phyloP scores from a whole-genome alignment of 345 rosid genomes.

The Lepidium didymum region DNA sequence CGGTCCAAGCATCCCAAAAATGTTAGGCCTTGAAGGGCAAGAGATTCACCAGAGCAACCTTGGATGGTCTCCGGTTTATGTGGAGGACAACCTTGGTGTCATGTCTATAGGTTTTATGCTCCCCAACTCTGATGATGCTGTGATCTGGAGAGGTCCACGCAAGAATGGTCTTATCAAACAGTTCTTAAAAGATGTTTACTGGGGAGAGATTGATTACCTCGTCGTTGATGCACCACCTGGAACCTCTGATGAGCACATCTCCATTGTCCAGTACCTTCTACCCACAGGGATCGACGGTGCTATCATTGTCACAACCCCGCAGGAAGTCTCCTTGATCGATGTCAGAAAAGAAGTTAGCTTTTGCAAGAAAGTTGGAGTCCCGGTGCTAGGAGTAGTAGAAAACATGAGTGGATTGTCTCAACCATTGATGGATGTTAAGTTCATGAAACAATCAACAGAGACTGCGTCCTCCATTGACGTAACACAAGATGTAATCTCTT shows the following conservation, averaged over 20 bases:
- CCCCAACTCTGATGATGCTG: constrained; percentile 88
- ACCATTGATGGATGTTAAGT: constrained; percentile 56
- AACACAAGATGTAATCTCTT: constrained; percentile 44
- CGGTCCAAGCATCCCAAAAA: constrained; percentile 96
- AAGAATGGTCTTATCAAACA: constrained; percentile 91
- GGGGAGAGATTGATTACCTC: constrained; percentile 90
- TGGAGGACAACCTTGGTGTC: constrained; percentile 93
- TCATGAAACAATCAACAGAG: constrained; percentile 37
- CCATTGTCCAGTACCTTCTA: constrained; percentile 85
- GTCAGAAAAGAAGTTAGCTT: constrained; percentile 91
- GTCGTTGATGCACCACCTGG: constrained; percentile 97
- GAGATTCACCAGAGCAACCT: constrained; percentile 96
- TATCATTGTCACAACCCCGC: constrained; percentile 88
- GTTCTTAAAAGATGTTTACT: constrained; percentile 82
- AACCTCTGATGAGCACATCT: constrained; percentile 94
- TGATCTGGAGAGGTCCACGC: constrained; percentile 96
- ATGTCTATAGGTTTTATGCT: constrained; percentile 99
- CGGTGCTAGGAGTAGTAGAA: constrained; percentile 90
- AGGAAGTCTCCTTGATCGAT: constrained; percentile 86
- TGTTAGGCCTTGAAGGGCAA: constrained; percentile 93
- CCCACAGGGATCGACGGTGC: constrained; percentile 87
- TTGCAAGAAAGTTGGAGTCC: constrained; percentile 89
- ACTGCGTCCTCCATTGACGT: constrained; percentile 52
- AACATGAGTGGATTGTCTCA: constrained; percentile 95
- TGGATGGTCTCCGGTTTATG: constrained; percentile 97